Evolutionary conservation across 2,329 filamentous ascomycete species (phyloP).

Genomic region (Pseudohalonectria lignicola): DNA sequence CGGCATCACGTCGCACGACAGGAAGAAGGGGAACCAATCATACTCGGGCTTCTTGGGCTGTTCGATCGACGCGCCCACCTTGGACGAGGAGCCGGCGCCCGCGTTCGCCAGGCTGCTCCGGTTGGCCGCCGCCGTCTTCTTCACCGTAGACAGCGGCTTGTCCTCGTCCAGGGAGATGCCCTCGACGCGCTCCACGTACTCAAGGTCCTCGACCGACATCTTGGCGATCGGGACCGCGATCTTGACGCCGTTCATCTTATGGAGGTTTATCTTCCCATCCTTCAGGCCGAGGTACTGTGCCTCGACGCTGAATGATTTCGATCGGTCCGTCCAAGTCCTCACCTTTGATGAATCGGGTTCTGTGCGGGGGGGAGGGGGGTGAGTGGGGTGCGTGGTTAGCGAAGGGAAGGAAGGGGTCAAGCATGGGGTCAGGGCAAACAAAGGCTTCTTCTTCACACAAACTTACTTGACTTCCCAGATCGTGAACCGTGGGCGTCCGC

Average conservation of each 20-base stretch:
- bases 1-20: conserved; percentile 82
- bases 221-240: conserved; percentile 92
- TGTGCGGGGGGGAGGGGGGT: conserved; percentile 20
- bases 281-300: conserved; percentile 91
- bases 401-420: not conserved
- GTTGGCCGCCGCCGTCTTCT: conserved; percentile 25
- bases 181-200: conserved; percentile 85
- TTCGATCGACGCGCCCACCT: conserved; percentile 52
- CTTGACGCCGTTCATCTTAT: conserved; percentile 96
- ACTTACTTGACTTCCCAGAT: conserved; percentile 44
- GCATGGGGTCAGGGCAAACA: not conserved
- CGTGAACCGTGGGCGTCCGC: conserved; percentile 41
- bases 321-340: conserved; percentile 88
- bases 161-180: conserved; percentile 88
- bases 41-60: conserved; percentile 60
- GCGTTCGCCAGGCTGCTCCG: not conserved
- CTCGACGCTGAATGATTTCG: conserved; percentile 93
- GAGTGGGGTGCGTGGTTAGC: too few relatives aligned
- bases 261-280: conserved; percentile 93
- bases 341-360: conserved; percentile 77
- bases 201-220: conserved; percentile 90
- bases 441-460: conserved; percentile 11
- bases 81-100: conserved; percentile 3
- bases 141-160: conserved; percentile 82
- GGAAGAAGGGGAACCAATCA: conserved; percentile 99